phyloP scores from a whole-genome alignment of 1,284 basidiomycete species.

The Sanguinoderma infundibulare region DNA sequence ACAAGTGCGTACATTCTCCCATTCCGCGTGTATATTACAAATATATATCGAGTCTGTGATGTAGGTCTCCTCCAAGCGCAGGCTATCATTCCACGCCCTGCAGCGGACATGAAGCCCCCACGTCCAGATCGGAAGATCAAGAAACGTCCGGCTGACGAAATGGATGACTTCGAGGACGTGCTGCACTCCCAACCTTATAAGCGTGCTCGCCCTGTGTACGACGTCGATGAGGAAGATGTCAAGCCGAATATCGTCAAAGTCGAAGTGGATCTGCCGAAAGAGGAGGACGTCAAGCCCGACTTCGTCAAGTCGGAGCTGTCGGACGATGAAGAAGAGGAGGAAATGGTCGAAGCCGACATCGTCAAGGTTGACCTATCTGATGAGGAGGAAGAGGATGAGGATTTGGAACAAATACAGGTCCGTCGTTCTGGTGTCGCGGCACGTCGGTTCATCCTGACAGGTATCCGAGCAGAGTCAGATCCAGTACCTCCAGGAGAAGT shows the following conservation, averaged over 20 bases:
- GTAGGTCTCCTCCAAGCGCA: slow-evolving; percentile 21
- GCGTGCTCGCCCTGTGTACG: neutral
- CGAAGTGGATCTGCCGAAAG: neutral
- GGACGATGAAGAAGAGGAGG: slow-evolving; percentile 1
- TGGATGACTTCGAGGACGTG: neutral
- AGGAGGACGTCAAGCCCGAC: slow-evolving; percentile 3
- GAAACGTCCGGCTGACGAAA: neutral
- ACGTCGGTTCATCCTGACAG: too few relatives aligned
- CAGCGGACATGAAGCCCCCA: neutral
- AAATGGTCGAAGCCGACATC: neutral
- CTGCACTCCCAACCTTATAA: neutral
- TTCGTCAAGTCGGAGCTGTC: neutral
- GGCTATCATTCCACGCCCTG: slow-evolving; percentile 10
- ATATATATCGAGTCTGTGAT: neutral
- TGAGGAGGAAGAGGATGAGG: neutral
- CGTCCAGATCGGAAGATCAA: neutral
- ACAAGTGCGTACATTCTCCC: neutral
- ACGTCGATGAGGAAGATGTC: neutral
- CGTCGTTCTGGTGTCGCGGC: neutral
- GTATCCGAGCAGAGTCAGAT: slow-evolving; percentile 1
- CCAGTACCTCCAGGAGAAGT: neutral
- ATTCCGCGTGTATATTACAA: neutral
- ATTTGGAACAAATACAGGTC: slow-evolving; percentile 3
- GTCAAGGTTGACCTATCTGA: neutral
- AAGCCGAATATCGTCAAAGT: neutral